Percentiles rank a stretch among this genome's conserved stretches.
Conservation (phyloP, 2,329 filamentous ascomycete species). For the Colletotrichum lentis region DNA sequence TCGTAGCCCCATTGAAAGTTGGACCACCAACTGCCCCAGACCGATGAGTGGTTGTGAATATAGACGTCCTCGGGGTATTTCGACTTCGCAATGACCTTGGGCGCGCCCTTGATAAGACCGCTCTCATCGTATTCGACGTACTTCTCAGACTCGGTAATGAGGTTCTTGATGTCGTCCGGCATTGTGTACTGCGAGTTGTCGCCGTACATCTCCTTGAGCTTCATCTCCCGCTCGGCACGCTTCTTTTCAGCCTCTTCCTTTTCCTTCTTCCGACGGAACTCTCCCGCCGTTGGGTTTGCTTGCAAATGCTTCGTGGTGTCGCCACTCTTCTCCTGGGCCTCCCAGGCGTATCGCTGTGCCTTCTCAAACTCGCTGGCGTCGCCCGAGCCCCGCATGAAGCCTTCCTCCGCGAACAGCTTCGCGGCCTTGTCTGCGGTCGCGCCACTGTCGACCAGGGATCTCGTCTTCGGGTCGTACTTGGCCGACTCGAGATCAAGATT, state of each 20-base stretch:
- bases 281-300: slow-evolving; percentile 94
- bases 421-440: slow-evolving; percentile 82
- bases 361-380: slow-evolving; percentile 93
- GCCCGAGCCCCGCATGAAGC: slow-evolving; percentile 86
- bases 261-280: slow-evolving; percentile 83
- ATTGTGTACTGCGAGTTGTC: slow-evolving; percentile 61
- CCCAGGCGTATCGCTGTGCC: slow-evolving; percentile 92
- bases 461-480: slow-evolving; percentile 96
- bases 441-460: slow-evolving; percentile 86
- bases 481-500: slow-evolving; percentile 96
- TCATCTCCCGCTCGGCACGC: slow-evolving; percentile 72
- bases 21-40: slow-evolving; percentile 98
- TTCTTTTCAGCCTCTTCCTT: slow-evolving; percentile 75
- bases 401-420: slow-evolving; percentile 87
- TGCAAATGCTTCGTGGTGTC: slow-evolving; percentile 88
- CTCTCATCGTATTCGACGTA: slow-evolving; percentile 96
- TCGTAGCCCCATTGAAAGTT: slow-evolving; percentile 95
- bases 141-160: slow-evolving; percentile 78
- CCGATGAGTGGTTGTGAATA: slow-evolving; percentile 88
- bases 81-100: slow-evolving; percentile 78
- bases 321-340: slow-evolving; percentile 84
- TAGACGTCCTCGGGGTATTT: slow-evolving; percentile 92
- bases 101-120: slow-evolving; percentile 87
- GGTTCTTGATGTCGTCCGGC: slow-evolving; percentile 67
- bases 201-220: slow-evolving; percentile 84